Base-by-base conservation (phyloP, 2,329 filamentous ascomycete species). In the Botrytis aclada region DNA sequence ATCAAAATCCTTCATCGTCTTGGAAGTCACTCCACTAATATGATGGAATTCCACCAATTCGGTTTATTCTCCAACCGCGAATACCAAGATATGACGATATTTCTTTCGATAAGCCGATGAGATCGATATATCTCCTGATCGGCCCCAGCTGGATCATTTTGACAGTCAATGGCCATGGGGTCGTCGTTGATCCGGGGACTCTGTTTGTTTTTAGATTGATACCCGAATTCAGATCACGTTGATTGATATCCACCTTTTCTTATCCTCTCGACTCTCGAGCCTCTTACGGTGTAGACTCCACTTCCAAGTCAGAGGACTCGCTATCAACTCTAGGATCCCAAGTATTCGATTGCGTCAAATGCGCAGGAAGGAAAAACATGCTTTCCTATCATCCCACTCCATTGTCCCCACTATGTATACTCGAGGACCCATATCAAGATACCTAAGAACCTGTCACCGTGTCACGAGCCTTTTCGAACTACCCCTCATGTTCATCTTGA, bases 301-400 rank as follows among this genome's bases (percentile, higher is more conserved):
- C 65, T 56, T 67, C 65, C 34, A 67, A 67, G 47, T 41, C 37
- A 56, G 51, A 67, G 45, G 47, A 66, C 64, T 39, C 47, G 54
- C 34, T 37, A 16, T 66, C 43, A 66, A 54, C 25, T 67, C 45
- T 32, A 56, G 45, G 64, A 56, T 41, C 45, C 25, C 47, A 67
- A 54, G 45, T 66, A 54, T 67, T 67, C 64, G 22, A 56, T 41
- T 67, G 65, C 65, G 65, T 67, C 65, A 67, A 67, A 67, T 37
- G 47, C 65, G 65, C 65, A 67, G 65, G 37, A 67, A 39, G n/a
- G 34, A 32, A 41, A 41, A 41, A 56, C 16, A 41, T 41, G 16
- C 65, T 41, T 56, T 32, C 37, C 22, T 56, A 6, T 56, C 47
- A 67, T 67, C 47, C 65, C 65, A 67, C 47, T 56, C 25, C n/a